Conservation (phyloP, 257 asterid genomes). For the Ophiorrhiza pumila region DNA sequence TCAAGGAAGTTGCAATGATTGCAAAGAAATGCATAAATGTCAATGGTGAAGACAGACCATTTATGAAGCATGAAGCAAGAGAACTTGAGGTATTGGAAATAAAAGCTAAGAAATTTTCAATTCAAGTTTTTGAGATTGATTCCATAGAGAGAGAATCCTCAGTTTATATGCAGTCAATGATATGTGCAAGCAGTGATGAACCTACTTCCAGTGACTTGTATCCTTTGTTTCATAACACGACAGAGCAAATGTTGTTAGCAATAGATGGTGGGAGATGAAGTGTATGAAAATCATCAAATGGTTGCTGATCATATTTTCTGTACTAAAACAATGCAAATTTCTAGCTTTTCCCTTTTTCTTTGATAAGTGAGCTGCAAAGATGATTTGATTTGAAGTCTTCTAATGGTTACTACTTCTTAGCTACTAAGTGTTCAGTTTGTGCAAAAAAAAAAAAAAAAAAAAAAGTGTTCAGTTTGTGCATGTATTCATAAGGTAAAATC, state of each 20-base stretch:
- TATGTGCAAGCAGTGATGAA: not conserved
- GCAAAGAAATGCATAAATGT: conserved; percentile 31
- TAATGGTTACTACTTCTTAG: no score
- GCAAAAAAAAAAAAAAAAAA: no score
- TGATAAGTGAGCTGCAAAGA: no score
- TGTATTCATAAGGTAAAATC: no score
- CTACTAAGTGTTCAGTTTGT: no score
- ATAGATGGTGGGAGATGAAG: not conserved
- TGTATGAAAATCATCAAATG: no score
- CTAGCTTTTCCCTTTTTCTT: no score
- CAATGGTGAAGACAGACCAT: conserved; percentile 40
- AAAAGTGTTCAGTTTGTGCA: no score
- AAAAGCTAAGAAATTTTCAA: not conserved
- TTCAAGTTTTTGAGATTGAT: not conserved
- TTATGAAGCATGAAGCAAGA: conserved; percentile 28
- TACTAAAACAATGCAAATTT: no score
- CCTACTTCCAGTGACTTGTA: not conserved
- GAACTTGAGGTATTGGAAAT: conserved; percentile 12
- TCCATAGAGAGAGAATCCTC: not conserved
- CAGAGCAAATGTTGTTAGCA: not conserved
- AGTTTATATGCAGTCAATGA: not conserved
- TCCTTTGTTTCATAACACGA: not conserved
- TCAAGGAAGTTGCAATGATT: conserved; percentile 19
- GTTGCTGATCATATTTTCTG: no score
- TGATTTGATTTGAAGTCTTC: no score